These are phyloP conservation scores for Didymella exigua DNA, from an alignment of 2,329 filamentous ascomycete species.

Conservation along the genomic window DNA sequence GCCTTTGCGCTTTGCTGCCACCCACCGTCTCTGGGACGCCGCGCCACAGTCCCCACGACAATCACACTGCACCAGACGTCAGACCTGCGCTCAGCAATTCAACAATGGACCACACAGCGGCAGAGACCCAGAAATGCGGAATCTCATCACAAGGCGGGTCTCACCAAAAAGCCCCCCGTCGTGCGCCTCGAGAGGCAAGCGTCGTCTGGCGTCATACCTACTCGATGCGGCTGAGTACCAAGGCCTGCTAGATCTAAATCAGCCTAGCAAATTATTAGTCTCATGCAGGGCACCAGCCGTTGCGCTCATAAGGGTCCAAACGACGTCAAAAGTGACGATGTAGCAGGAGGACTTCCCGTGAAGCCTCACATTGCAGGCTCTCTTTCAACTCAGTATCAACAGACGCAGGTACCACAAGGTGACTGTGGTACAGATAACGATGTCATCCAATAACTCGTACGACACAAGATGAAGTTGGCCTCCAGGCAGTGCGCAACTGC, in stretches of 20 bases:
- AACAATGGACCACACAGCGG: slow-evolving; percentile 4
- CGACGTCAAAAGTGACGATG: slow-evolving; percentile 32
- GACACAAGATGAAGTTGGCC: not conserved
- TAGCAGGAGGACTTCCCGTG: slow-evolving; percentile 10
- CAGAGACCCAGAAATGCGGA: slow-evolving; percentile 21
- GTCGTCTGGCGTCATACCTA: slow-evolving; percentile 25
- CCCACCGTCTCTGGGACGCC: not conserved
- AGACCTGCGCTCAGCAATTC: slow-evolving; percentile 5
- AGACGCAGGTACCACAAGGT: slow-evolving; percentile 26
- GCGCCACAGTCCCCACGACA: not conserved
- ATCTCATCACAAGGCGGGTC: slow-evolving; percentile 8
- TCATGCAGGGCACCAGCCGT: slow-evolving; percentile 30
- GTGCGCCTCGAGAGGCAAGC: slow-evolving; percentile 3
- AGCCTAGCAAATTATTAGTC: slow-evolving; percentile 6
- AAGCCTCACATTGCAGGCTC: slow-evolving; percentile 18
- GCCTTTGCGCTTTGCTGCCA: not conserved
- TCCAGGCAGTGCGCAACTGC: not conserved
- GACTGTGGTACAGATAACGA: slow-evolving; percentile 6
- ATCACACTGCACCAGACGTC: slow-evolving; percentile 5
- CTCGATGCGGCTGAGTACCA: slow-evolving; percentile 15
- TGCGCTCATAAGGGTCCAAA: slow-evolving; percentile 21
- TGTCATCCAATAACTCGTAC: slow-evolving; percentile 10
- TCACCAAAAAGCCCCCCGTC: slow-evolving; percentile 15
- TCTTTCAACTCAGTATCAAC: slow-evolving; percentile 4
- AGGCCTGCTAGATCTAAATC: not conserved